Evolutionary conservation across 352 stramenopile species (phyloP).

Genomic region (Globisporangium paddicum): DNA sequence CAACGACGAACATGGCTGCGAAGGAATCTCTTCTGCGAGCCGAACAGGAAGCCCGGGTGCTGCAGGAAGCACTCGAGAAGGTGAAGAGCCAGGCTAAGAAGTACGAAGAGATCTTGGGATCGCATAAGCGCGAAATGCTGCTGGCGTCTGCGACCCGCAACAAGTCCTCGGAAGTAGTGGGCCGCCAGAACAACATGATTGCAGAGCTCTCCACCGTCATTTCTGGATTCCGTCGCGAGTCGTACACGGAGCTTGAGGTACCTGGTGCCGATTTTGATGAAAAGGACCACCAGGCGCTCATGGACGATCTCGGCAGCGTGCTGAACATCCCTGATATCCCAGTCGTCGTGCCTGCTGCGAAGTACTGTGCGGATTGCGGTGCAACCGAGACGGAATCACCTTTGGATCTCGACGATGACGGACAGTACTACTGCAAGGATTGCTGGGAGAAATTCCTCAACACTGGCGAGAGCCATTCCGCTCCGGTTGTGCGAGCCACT

Average conservation of each 20-base stretch:
- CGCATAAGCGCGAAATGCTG: constrained; percentile 65
- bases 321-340: constrained; percentile 80
- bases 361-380: constrained; percentile 79
- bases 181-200: constrained; percentile 80
- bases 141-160: constrained; percentile 62
- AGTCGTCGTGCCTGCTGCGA: constrained; percentile 64
- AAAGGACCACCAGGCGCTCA: constrained; percentile 57
- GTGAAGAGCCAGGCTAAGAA: constrained; percentile 82
- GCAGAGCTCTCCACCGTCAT: constrained; percentile 68
- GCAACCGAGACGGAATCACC: constrained; percentile 70
- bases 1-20: constrained; percentile 23
- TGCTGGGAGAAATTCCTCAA: constrained; percentile 86
- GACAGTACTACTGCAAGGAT: constrained; percentile 85
- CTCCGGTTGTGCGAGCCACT: constrained; percentile 3
- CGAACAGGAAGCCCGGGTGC: constrained; percentile 63
- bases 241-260: constrained; percentile 67
- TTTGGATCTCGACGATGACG: constrained; percentile 78
- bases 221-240: constrained; percentile 71
- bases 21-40: constrained; percentile 71
- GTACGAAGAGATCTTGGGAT: constrained; percentile 77
- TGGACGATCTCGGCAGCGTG: constrained; percentile 72
- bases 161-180: constrained; percentile 73
- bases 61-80: constrained; percentile 80
- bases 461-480: constrained; percentile 20
- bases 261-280: constrained; percentile 55